Conservation (phyloP, 2,329 filamentous ascomycete species). For the Talaromyces sp. region DNA sequence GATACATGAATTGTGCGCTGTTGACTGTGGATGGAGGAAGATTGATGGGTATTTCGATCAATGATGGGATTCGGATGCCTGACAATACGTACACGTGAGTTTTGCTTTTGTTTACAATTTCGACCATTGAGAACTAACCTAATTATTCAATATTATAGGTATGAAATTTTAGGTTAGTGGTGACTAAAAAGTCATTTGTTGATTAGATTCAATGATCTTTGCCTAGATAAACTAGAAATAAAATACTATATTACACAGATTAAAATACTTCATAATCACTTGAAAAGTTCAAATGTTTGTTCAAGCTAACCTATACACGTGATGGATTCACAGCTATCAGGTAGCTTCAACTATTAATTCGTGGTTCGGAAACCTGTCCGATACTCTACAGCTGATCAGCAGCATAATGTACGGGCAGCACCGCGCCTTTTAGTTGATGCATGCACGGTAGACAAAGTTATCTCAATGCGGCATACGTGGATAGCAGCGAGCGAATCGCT, state of each 20-base stretch:
- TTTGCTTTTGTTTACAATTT: background rate
- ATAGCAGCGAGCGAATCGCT: background rate
- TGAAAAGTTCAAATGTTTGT: background rate
- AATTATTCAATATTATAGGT: background rate
- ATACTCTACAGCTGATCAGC: background rate
- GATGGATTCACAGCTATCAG: background rate
- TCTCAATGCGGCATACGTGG: background rate
- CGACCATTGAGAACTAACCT: background rate
- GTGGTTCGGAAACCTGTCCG: background rate
- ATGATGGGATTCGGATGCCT: constrained; percentile 14
- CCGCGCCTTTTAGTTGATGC: too few species aligned
- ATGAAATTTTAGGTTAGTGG: constrained; percentile 7
- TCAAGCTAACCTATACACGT: background rate
- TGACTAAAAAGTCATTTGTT: background rate
- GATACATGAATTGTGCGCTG: constrained; percentile 21
- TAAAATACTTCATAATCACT: too few species aligned
- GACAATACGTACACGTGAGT: constrained; percentile 12
- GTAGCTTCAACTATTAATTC: background rate
- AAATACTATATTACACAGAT: background rate
- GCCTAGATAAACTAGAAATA: background rate
- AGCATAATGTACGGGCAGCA: background rate
- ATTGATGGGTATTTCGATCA: constrained; percentile 11
- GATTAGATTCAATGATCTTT: background rate
- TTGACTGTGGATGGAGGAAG: constrained; percentile 21
- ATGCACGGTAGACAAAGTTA: too few species aligned